Evolutionary conservation across 306 rosid genomes (phyloP).

Genomic region (Bauhinia variegata): DNA sequence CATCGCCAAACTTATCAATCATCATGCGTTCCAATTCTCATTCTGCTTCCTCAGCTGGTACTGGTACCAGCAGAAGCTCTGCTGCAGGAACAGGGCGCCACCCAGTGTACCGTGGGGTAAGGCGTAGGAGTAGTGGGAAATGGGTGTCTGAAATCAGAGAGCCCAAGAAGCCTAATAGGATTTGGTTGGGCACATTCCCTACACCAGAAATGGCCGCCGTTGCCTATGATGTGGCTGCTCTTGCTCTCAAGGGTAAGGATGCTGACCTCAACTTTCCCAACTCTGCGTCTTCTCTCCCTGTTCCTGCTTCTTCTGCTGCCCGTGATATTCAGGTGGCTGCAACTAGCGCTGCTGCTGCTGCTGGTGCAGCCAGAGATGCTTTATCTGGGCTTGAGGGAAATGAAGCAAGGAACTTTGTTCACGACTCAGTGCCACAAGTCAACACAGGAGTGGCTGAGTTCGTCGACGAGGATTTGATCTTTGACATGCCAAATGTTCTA

Average conservation of each 20-base stretch:
- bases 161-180: constrained; percentile 54
- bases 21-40: constrained; percentile 34
- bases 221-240: constrained; percentile 92
- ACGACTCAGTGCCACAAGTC: not conserved
- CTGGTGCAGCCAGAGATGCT: constrained; percentile 52
- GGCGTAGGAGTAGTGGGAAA: constrained; percentile 54
- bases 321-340: constrained; percentile 84
- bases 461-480: constrained; percentile 86
- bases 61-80: not conserved
- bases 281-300: constrained; percentile 74
- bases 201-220: constrained; percentile 94
- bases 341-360: constrained; percentile 73
- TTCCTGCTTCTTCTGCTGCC: constrained; percentile 75
- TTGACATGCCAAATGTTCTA: constrained; percentile 85
- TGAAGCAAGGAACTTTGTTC: not conserved
- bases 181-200: constrained; percentile 90
- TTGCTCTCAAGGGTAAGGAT: constrained; percentile 76
- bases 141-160: constrained; percentile 61
- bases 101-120: constrained; percentile 50
- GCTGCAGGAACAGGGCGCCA: constrained; percentile 35
- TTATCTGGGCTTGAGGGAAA: not conserved
- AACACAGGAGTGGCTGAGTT: constrained; percentile 33
- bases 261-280: constrained; percentile 85
- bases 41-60: too few species aligned
- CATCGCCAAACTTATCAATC: not conserved